Evolutionary conservation across 139 green algal species (phyloP), one percentile per base, ranked within the genome.

Genomic region (Eudorina sp.): DNA sequence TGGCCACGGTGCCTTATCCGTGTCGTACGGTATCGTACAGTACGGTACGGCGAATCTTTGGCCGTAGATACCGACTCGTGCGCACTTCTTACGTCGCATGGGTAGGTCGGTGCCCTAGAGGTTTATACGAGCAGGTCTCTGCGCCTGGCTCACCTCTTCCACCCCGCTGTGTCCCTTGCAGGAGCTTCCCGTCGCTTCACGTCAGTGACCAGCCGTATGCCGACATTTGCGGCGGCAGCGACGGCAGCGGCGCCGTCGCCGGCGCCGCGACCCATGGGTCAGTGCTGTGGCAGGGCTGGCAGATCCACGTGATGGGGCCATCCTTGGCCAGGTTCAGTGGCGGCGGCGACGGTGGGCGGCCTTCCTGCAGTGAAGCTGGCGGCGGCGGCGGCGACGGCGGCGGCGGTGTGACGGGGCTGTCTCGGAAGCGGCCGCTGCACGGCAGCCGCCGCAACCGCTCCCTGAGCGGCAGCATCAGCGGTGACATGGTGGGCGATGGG

Each of bases 361-460:
- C 34, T 21, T 38, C 19, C 31, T n/a, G 14, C 3, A 9, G n/a
- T 40, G 72, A 19, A 1, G 31, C 4, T 8, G 48, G 34, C 75
- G 31, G 46, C 19, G 73, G 45, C 73, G 25, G 27, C 27, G 48
- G 45, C 27, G 18, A 11, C 53, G 53, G 75, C 31, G 53, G 76
- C 53, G 23, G 5, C 4, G 53, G 25, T 9, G 53, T 1, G 0
- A 53, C 27, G 2, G 34, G 3, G 16, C 38, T 3, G 4, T n/a
- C 29, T n/a, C 29, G 75, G 45, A 83, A 60, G 51, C 75, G 31
- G 75, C 46, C 5, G 13, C 48, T 25, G 13, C 4, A 27, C 1
- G 73, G 45, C 46, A 75, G 25, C 66, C 66, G 66, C 31, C 66
- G 66, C n/a, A 75, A 75, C 7, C 79, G 79, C 16, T 85, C 79